phyloP scores from a whole-genome alignment of 1,139 yeast genomes.

The Hansenula sp. region DNA sequence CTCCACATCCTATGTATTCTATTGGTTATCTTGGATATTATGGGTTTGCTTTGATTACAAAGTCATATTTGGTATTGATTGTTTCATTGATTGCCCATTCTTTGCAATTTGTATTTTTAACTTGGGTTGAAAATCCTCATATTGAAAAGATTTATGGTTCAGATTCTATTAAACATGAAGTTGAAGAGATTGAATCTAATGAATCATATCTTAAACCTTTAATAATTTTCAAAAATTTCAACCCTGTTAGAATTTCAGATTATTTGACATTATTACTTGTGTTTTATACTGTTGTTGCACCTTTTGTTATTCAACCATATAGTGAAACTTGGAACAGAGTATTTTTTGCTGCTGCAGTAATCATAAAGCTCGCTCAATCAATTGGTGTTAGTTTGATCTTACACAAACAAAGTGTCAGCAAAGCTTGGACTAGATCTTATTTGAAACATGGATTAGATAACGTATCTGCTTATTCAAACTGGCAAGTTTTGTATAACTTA shows the following conservation, averaged over 20 bases:
- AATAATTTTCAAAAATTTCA: constrained; percentile 58
- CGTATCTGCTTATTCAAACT: constrained; percentile 67
- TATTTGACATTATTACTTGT: constrained; percentile 48
- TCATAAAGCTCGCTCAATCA: constrained; percentile 50
- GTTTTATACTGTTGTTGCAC: constrained; percentile 39
- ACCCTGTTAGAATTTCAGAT: constrained; percentile 63
- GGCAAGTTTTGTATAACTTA: constrained; percentile 68
- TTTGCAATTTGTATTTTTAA: constrained; percentile 73
- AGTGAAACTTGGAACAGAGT: constrained; percentile 24
- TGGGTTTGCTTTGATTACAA: constrained; percentile 76
- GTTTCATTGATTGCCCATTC: constrained; percentile 78
- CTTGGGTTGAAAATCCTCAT: constrained; percentile 81
- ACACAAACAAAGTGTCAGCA: constrained; percentile 55
- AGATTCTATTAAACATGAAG: constrained; percentile 18
- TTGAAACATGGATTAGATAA: constrained; percentile 65
- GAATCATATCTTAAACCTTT: constrained; percentile 52
- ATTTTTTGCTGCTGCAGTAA: constrained; percentile 45
- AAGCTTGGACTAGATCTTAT: constrained; percentile 64
- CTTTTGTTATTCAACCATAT: constrained; percentile 37
- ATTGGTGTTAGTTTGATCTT: constrained; percentile 49
- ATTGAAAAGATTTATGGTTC: constrained; percentile 70
- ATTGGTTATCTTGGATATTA: constrained; percentile 87
- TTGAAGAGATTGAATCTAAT: constrained; percentile 30
- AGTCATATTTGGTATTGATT: constrained; percentile 66
- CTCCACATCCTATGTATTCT: constrained; percentile 93